These are phyloP conservation scores for Powellomyces hirtus DNA, from an alignment of 192 early-diverging fungal genomes.

Conservation along the genomic window DNA sequence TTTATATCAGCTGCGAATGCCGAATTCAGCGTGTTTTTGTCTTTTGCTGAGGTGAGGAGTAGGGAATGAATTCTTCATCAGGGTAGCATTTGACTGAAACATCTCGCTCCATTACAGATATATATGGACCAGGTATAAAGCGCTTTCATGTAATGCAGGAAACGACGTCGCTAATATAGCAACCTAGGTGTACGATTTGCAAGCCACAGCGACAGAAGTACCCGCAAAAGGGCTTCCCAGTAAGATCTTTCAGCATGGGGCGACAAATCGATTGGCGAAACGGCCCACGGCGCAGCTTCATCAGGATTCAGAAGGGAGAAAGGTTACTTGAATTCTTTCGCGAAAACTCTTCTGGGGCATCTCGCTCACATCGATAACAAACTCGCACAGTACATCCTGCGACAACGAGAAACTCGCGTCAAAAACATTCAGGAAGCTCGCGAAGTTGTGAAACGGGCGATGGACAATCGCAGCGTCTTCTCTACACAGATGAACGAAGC, in stretches of 20 bases:
- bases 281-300: slow-evolving; percentile 1
- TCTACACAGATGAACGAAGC: slow-evolving; percentile 21
- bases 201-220: not conserved
- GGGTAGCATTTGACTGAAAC: too few species aligned
- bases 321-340: too few species aligned
- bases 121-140: slow-evolving; percentile 17
- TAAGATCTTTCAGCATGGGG: slow-evolving; percentile 1
- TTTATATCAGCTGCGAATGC: not conserved
- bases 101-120: not conserved
- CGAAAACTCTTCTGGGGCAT: not conserved
- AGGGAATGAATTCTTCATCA: too few species aligned
- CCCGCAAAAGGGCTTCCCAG: not conserved
- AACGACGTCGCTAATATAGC: too few species aligned
- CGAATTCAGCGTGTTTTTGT: slow-evolving; percentile 16
- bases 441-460: not conserved
- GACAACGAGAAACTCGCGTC: slow-evolving; percentile 18
- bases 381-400: slow-evolving; percentile 7
- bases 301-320: slow-evolving; percentile 18
- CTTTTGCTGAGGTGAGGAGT: slow-evolving; percentile 28
- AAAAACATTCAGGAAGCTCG: slow-evolving; percentile 1
- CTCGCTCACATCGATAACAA: not conserved
- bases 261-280: not conserved
- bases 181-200: slow-evolving; percentile 10
- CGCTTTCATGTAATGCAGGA: too few species aligned
- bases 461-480: slow-evolving; percentile 8